Base-by-base conservation (phyloP, 768 basidiomycete genomes). In the Calocybe gangraenosa region DNA sequence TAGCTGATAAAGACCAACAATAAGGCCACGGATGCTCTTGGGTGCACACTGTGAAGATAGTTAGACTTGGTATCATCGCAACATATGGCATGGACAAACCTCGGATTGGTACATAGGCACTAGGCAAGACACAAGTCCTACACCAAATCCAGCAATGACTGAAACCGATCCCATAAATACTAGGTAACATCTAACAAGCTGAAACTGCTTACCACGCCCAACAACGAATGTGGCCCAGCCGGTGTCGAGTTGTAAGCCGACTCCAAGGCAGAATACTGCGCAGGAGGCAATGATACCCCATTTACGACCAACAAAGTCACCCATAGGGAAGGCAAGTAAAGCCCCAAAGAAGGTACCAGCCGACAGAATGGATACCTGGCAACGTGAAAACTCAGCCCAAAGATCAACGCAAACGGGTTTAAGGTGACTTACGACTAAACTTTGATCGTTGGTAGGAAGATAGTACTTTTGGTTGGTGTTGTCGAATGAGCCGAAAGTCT, bases 321-420 rank as follows among this genome's bases (percentile, higher is more conserved):
- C 82, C 42, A 60, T 53, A 30, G 68, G 68, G 28, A 63, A 71
- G 40, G 61, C 67, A 28, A 70, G 49, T 31, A 89, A 70, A 15
- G 81, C 81, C 59, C 84, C 89, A 51, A 88, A 81, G 73, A 92
- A 90, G 21, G 89, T 92, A 50, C 91, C 91, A n/a, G 84, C 87
- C 7, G 88, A 91, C 28, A 91, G 79, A 57, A 89, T 85, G 40
- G 80, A 81, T 37, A 72, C 56, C 55, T 56, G 22, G 22, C 19
- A 33, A 7, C 6, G 34, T 9, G 22, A n/a, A 11, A 32, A 10
- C 6, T 42, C n/a, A n/a, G n/a, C 22, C 14, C 7, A 9, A 13
- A 10, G 9, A 31, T 11, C 3, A 18, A n/a, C n/a, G 19, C 5
- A 13, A 15, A 2, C 7, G 11, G 25, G 37, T 11, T 7, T 10